Base-by-base conservation (phyloP, 164 flowering plant species). In the Stephania cephalantha region DNA sequence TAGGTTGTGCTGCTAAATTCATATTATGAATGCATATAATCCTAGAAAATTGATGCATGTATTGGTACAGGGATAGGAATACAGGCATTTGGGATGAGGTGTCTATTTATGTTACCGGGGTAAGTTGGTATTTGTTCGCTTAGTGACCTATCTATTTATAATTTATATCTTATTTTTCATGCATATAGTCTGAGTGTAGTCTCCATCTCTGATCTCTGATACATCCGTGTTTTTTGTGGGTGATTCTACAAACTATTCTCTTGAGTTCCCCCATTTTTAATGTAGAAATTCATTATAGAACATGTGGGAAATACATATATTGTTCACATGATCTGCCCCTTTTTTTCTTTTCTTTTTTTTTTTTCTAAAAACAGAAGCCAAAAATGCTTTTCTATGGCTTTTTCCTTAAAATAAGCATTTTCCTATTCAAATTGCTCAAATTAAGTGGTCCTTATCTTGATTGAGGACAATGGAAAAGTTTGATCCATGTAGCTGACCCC, bases 11-110 rank as follows among this genome's bases (percentile, higher is more conserved):
- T 61, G 25, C 66, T 58, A 58, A 50, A 58, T 58, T 58, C 5
- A 18, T 61, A 18, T 6, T 61, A 61, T 61, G 66, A 29, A 58
- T 25, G 2, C 6, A 2, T 22, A 15, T 48, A 25, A 18, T 22
- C 46, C 50, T 9, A 25, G 42, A 69, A 31, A 66, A 48, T 66
- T 78, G 52, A 45, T 58, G 20, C 45, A 48, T 55, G 5, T 65
- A 68, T 46, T 79, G 35, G 81, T 81, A 71, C 92, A 96, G 99
- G 91, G 99, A 96, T 83, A 84, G 99, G 77, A 96, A 96, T 84
- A 94, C 99, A 72, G 99, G 99, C 82, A 91, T 96, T 75, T 96
- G 99, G 98, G 99, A 96, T 86, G 99, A 96, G 83, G 99, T 96
- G 18, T 94, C 99, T 48, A 73, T 90, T 73, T 82, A 85, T 81